These are phyloP conservation scores for Lodderomyces jiufengensis DNA, from an alignment of 1,139 yeast species.

Conservation along the genomic window DNA sequence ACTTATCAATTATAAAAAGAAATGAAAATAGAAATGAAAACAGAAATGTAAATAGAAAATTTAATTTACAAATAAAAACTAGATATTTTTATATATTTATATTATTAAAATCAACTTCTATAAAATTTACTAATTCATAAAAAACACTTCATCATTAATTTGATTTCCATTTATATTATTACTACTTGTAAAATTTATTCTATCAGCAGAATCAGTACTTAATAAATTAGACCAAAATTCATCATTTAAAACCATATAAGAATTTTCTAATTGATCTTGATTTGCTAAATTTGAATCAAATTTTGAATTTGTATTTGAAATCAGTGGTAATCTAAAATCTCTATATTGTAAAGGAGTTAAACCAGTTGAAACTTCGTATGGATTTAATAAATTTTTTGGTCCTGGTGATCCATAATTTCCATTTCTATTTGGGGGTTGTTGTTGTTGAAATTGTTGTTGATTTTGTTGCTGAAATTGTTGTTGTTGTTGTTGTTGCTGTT, in stretches of 20 bases:
- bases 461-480: not conserved
- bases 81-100: no score
- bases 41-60: no score
- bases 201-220: slow-evolving; percentile 30
- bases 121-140: slow-evolving; percentile 17
- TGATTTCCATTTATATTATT: slow-evolving; percentile 16
- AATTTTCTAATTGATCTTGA: slow-evolving; percentile 26
- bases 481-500: not conserved
- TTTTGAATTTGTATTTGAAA: not conserved
- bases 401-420: no score
- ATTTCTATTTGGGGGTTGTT: no score
- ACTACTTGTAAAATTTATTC: slow-evolving; percentile 31
- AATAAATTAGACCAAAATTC: slow-evolving; percentile 45
- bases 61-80: no score
- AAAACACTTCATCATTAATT: slow-evolving; percentile 29
- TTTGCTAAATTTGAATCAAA: slow-evolving; percentile 9
- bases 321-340: slow-evolving; percentile 2
- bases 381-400: no score
- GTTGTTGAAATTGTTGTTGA: slow-evolving; percentile 11
- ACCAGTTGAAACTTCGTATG: no score
- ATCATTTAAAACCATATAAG: slow-evolving; percentile 35
- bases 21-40: no score
- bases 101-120: no score
- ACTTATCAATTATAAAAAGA: no score
- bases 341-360: not conserved